phyloP scores from a whole-genome alignment of 108 stramenopile species.

The Cyclotella sp. region DNA sequence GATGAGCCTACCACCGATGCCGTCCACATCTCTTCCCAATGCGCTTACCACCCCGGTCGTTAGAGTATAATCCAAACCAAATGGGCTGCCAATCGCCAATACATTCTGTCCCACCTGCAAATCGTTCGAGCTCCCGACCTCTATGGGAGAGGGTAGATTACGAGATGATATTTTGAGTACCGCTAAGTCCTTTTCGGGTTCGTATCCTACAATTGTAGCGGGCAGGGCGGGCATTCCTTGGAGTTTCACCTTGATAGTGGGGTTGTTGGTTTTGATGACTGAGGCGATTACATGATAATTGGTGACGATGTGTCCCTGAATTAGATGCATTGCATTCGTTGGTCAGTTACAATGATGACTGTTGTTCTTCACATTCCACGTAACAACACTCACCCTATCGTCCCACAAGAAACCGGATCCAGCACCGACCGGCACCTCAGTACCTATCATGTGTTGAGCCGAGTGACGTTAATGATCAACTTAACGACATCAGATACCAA shows the following conservation, averaged over 20 bases:
- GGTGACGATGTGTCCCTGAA: slow-evolving; percentile 87
- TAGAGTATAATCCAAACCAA: slow-evolving; percentile 76
- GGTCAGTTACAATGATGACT: not conserved
- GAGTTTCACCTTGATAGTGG: slow-evolving; percentile 63
- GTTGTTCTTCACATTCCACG: not conserved
- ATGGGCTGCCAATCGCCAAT: slow-evolving; percentile 84
- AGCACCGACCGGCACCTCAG: slow-evolving; percentile 60
- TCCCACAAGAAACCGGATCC: slow-evolving; percentile 85
- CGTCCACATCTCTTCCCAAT: slow-evolving; percentile 77
- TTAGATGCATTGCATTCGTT: slow-evolving; percentile 38
- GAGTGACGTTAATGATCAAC: too few relatives aligned
- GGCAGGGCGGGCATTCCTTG: slow-evolving; percentile 52
- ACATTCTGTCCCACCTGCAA: slow-evolving; percentile 81
- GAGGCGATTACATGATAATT: slow-evolving; percentile 90
- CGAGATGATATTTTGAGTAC: slow-evolving; percentile 62
- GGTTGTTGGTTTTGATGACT: slow-evolving; percentile 49
- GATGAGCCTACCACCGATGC: slow-evolving; percentile 78
- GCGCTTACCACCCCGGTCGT: slow-evolving; percentile 82
- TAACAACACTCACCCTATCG: slow-evolving; percentile 31
- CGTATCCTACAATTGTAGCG: slow-evolving; percentile 37
- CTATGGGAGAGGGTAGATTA: slow-evolving; percentile 57
- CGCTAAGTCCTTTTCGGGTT: slow-evolving; percentile 89
- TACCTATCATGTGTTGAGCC: not conserved
- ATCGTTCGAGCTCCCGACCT: slow-evolving; percentile 55
- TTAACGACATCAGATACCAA: too few relatives aligned